Percentiles rank a stretch among this genome's conserved stretches.
phyloP scores from a whole-genome alignment of 73 alveolate genomes.

The Durusdinium trenchii region DNA sequence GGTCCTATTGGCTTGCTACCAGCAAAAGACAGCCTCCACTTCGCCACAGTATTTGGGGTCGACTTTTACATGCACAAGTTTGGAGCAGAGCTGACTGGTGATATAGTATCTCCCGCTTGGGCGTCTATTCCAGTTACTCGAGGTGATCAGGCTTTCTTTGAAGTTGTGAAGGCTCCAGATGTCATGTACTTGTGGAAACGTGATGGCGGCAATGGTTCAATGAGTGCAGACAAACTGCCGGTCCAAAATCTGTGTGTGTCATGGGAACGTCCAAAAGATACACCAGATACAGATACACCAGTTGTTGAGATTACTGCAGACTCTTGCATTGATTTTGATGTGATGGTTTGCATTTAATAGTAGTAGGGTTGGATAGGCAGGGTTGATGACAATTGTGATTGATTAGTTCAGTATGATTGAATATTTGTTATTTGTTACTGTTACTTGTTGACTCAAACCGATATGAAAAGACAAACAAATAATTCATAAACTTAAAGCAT shows the following conservation, averaged over 20 bases:
- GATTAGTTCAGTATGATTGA: background rate
- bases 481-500: no score
- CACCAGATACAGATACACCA: background rate
- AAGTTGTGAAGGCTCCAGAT: background rate
- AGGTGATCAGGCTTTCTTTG: background rate
- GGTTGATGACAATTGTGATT: background rate
- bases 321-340: background rate
- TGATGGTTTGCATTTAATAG: background rate
- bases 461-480: background rate
- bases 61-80: background rate
- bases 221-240: no score
- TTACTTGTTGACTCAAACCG: background rate
- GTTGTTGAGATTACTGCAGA: background rate
- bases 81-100: background rate
- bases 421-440: no score
- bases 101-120: conserved; percentile 43
- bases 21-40: background rate
- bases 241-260: background rate
- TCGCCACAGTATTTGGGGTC: background rate
- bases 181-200: background rate
- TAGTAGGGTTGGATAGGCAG: background rate
- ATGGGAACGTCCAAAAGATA: no score
- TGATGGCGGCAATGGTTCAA: no score
- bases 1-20: background rate
- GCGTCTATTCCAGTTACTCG: background rate